A percentile compares a stretch with the other conserved stretches of the same genome.
Conservation (phyloP, 208 protist species). For the Herpetomonas tarakana region DNA sequence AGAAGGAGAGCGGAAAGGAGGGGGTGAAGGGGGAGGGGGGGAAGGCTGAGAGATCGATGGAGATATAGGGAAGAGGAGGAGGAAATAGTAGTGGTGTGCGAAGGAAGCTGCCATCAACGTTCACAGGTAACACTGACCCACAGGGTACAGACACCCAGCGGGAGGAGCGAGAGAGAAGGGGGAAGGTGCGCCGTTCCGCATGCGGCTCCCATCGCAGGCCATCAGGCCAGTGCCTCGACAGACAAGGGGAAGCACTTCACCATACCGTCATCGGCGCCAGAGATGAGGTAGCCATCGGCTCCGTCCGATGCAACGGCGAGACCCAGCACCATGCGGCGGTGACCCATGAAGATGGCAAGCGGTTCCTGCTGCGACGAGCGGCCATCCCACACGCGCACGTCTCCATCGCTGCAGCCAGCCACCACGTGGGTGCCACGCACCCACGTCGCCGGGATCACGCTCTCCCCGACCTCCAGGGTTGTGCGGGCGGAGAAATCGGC, state of each 20-base stretch:
- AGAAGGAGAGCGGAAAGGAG: too few relatives aligned
- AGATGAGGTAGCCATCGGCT: slow-evolving; percentile 19
- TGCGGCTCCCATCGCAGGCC: too few relatives aligned
- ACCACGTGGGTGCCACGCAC: slow-evolving; percentile 33
- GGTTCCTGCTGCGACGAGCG: slow-evolving; percentile 51
- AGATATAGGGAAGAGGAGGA: too few relatives aligned
- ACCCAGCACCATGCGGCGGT: slow-evolving; percentile 78
- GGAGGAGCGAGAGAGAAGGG: too few relatives aligned
- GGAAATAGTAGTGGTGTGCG: too few relatives aligned
- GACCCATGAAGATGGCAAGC: slow-evolving; percentile 51
- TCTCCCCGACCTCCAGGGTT: slow-evolving; percentile 63
- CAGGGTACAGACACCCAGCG: too few relatives aligned
- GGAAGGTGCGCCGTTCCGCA: too few relatives aligned
- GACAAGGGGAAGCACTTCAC: slow-evolving; percentile 53
- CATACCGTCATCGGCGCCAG: slow-evolving; percentile 76
- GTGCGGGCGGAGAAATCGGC: slow-evolving; percentile 55
- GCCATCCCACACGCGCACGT: slow-evolving; percentile 81
- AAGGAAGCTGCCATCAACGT: too few relatives aligned
- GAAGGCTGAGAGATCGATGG: too few relatives aligned
- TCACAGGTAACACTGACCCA: too few relatives aligned
- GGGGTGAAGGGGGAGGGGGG: too few relatives aligned
- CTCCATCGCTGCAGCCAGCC: slow-evolving; percentile 80
- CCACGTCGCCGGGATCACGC: slow-evolving; percentile 79
- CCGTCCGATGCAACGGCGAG: slow-evolving; percentile 20
- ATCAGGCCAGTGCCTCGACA: too few relatives aligned